Evolutionary conservation across 2,329 filamentous ascomycete genomes (phyloP).

Genomic region (Ascochyta viciae-villosae): DNA sequence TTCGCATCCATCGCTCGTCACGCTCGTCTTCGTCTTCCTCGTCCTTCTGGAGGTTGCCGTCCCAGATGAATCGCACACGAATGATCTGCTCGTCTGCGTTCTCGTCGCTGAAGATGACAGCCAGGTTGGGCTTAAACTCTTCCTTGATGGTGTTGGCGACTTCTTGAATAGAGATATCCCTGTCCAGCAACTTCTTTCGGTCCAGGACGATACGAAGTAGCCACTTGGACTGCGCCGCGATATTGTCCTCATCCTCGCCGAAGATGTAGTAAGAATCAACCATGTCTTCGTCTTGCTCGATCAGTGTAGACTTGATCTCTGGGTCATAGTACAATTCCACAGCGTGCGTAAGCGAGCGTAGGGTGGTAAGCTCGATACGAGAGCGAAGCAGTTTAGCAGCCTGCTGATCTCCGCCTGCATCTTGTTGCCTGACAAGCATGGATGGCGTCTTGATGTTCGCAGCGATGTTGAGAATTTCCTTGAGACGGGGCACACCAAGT

Average conservation of each 20-base stretch:
- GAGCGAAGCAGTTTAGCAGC: slow-evolving; percentile 86
- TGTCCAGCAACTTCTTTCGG: slow-evolving; percentile 93
- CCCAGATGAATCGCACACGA: slow-evolving; percentile 81
- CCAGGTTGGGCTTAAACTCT: slow-evolving; percentile 76
- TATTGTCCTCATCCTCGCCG: slow-evolving; percentile 73
- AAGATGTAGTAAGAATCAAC: slow-evolving; percentile 97
- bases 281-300: slow-evolving; percentile 88
- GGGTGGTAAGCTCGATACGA: slow-evolving; percentile 89
- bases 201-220: slow-evolving; percentile 91
- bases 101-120: slow-evolving; percentile 96
- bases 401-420: slow-evolving; percentile 70
- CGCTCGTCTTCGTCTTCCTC: slow-evolving; percentile 81
- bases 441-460: slow-evolving; percentile 98
- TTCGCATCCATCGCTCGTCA: slow-evolving; percentile 80
- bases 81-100: slow-evolving; percentile 96
- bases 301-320: slow-evolving; percentile 82
- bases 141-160: slow-evolving; percentile 90
- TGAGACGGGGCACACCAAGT: slow-evolving; percentile 96
- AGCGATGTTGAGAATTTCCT: slow-evolving; percentile 98
- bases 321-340: slow-evolving; percentile 99
- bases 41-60: slow-evolving; percentile 63
- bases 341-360: slow-evolving; percentile 87
- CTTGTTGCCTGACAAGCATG: slow-evolving; percentile 88
- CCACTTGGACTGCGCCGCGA: slow-evolving; percentile 83
- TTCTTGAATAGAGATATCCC: slow-evolving; percentile 88